A percentile compares a stretch with the other conserved stretches of the same genome.
These are phyloP conservation scores for Taxawa tesnikishii DNA, from an alignment of 2,329 filamentous ascomycete genomes.

Conservation along the genomic window DNA sequence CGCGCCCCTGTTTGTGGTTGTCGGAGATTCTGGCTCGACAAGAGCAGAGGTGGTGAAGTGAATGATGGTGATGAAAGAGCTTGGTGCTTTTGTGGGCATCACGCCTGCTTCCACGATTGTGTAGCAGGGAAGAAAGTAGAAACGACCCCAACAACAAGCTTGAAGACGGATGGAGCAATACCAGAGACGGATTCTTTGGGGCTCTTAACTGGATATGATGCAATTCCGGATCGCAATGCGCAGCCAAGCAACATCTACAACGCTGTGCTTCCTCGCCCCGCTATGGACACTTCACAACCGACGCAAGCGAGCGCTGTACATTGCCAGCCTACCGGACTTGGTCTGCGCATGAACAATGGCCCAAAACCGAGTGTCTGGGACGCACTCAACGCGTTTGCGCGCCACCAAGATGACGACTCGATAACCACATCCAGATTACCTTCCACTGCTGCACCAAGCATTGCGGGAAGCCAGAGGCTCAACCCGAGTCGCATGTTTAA, in stretches of 20 bases:
- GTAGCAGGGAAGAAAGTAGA: conserved; percentile 4
- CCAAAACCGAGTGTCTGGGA: conserved; percentile 16
- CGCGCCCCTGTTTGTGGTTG: conserved; percentile 37
- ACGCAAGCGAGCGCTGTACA: too few species aligned
- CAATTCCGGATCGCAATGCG: too few species aligned
- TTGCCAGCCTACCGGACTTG: conserved; percentile 2
- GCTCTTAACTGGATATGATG: too few species aligned
- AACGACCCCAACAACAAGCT: neutral
- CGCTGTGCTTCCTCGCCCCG: too few species aligned
- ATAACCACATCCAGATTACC: conserved; percentile 15
- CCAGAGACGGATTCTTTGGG: too few species aligned
- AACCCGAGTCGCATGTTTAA: conserved; percentile 8
- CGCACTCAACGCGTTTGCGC: conserved; percentile 21
- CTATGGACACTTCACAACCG: too few species aligned
- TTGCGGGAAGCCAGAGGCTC: conserved; percentile 13
- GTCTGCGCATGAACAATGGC: neutral
- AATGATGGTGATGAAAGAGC: conserved; percentile 18
- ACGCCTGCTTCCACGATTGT: conserved; percentile 41
- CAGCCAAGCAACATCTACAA: too few species aligned
- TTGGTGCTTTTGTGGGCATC: conserved; percentile 43
- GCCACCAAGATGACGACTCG: conserved; percentile 17
- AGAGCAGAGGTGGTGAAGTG: conserved; percentile 8
- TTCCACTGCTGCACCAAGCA: conserved; percentile 19
- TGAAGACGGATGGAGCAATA: conserved; percentile 2
- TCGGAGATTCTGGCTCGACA: conserved; percentile 36